Base-by-base conservation (phyloP, 768 basidiomycete species). In the Mycena alexandri region DNA sequence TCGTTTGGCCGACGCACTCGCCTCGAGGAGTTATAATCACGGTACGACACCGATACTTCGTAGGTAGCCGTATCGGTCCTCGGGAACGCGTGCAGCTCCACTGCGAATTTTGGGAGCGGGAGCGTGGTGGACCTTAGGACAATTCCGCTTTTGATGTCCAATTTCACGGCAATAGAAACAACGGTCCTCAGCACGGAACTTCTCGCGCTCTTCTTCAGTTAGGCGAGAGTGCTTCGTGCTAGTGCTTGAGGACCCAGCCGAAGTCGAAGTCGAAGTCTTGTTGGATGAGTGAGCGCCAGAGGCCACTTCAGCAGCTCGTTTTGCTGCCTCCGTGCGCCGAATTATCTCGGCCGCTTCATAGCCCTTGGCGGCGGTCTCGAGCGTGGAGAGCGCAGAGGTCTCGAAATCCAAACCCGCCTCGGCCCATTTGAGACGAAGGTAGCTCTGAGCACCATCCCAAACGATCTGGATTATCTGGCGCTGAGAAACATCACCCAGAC, bases 371-470 rank as follows among this genome's bases (percentile, higher is more conserved):
- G n/a, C n/a, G n/a, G n/a, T n/a, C n/a, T n/a, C n/a, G n/a, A n/a
- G n/a, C n/a, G n/a, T n/a, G n/a, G n/a, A n/a, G n/a, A n/a, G n/a
- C n/a, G n/a, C n/a, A n/a, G n/a, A n/a, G n/a, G n/a, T n/a, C n/a
- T 79, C 48, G 69, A 74, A 7, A 73, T 75, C 55, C 58, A 63
- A 13, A 72, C 78, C 29, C 51, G 44, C n/a, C 61, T 75, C 52
- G 70, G 77, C 53, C 70, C 76, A 8, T 46, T 63, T 13, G 63
- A 73, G 41, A 68, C 71, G 12, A 72, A 76, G 59, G 71, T 76
- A 60, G 69, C 73, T 46, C 77, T 75, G 22, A 25, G 56, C 56
- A 19, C 41, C 55, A 16, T 57, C 55, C 55, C 41, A 57, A 14
- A 57, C 55, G 41, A 57, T 60, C n/a, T 60, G 58, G 0, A 60